Evolutionary conservation across 2,329 filamentous ascomycete genomes (phyloP), one percentile per base, ranked within the genome.

Genomic region (Boeremia exigua): DNA sequence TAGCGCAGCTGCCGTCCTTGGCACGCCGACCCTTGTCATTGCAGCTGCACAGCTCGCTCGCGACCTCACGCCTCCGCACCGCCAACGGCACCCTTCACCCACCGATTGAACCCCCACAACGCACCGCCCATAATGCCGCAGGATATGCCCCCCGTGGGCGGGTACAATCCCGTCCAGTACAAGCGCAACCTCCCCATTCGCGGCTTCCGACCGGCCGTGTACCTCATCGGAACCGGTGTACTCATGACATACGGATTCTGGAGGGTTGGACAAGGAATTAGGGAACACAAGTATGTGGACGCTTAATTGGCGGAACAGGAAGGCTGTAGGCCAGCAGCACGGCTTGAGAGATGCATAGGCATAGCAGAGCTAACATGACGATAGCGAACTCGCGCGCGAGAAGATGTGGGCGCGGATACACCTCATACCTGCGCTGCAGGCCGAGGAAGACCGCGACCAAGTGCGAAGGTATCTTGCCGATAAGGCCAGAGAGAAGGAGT

Each of bases 381-480:
- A 54, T 70, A 97, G 93, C 74, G 95, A 99, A 79, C 88, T 96
- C 66, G 91, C 88, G 61, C 91, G 95, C 69, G 95, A 99, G 75
- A 99, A 98, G 84, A 95, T 96, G 86, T 99, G 95, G 95, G 87
- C 91, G 59, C 89, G 95, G 74, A 96, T 99, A 79, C 87, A 98
- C 80, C 84, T 99, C 62, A 95, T 94, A 72, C 95, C 95, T 55
- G 81, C 96, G 61, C 86, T 99, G 62, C 94, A 98, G 77, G 95
- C 95, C 53, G 95, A 99, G 76, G 92, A 96, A 78, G 95, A 99
- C 81, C 89, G 95, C 59, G 95, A 99, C 79, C 89, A 94, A 76
- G 93, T 96, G 61, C 86, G 95, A 65, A 84, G 94, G 73, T 86
- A 94, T 78, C 85, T 89, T 64, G 95, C 95, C 55, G 91, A 96